Evolutionary conservation across 163 green algal species (phyloP).

Genomic region (Scenedesmus sp.): DNA sequence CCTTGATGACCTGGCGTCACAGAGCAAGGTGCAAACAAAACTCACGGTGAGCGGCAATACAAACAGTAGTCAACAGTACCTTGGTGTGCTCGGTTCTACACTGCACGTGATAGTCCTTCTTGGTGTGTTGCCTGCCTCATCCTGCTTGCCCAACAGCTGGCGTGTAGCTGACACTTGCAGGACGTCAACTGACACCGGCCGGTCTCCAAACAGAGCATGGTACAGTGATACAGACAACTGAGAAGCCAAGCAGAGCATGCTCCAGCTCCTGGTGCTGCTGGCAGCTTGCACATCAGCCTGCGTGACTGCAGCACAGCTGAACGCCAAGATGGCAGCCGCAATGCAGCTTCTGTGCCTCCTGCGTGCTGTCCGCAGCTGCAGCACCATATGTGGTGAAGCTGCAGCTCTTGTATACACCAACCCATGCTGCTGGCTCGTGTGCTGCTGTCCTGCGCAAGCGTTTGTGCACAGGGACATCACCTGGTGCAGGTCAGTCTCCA

Average conservation of each 20-base stretch:
- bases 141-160: neutral
- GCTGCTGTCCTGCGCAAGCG: neutral
- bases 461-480: conserved; percentile 58
- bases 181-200: neutral
- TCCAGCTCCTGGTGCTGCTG: neutral
- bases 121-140: no score
- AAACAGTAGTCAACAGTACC: no score
- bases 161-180: neutral
- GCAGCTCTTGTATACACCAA: neutral
- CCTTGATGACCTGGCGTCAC: conserved; percentile 96
- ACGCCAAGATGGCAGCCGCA: neutral
- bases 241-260: no score
- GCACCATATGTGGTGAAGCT: neutral
- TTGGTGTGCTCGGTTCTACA: neutral
- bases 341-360: neutral
- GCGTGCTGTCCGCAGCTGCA: neutral
- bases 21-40: neutral
- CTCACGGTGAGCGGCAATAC: neutral
- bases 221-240: neutral
- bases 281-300: neutral
- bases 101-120: neutral
- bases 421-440: neutral
- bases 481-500: conserved; percentile 99
- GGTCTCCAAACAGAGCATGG: no score
- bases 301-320: neutral